Base-by-base conservation (phyloP, 1,139 yeast species). In the Saccharomyces hybrid region DNA sequence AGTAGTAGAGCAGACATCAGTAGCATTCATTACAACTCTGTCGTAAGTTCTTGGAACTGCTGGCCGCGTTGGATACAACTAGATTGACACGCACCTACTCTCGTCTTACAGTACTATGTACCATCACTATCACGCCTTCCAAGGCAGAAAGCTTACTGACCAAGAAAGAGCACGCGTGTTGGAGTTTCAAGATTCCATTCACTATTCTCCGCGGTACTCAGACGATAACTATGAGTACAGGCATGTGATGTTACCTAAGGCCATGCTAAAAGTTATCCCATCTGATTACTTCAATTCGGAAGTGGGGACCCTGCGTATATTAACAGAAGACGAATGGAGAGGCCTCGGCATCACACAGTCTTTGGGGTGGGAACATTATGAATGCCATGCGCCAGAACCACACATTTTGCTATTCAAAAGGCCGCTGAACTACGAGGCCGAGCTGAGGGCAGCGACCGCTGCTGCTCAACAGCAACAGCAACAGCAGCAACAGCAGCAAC, bases 301-400 rank as follows among this genome's bases (percentile, higher is more conserved):
- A 58, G 88, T 96, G 3, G 98, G 98, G 5, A 93, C 99, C 0
- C 78, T 95, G 62, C 83, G 96, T 61, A 88, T 95, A 54, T 76
- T 95, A 53, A 73, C 86, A 56, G 99, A 95, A 71, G 98, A 93
- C 62, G 99, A 95, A 72, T 95, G 99, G 99, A 80, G 99, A 71
- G 98, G 98, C 1, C 76, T 95, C 55, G 99, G 99, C 3, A 90
- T 95, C 65, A 95, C 99, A 9, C 99, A 93, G 71, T 88, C 96
- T 49, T 77, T 95, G 57, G 99, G 99, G 1, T 95, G 99, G 99
- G 95, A 81, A 52, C 99, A 95, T 71, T 95, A 93, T 69, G 99
- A 93, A 67, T 91, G 96, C 52, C 99, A 95, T 71, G 86, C 97
- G 0, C 99, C 99, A 38, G 99, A 95, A 71, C 99, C 99, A 28